phyloP scores from a whole-genome alignment of 2,329 filamentous ascomycete genomes.

The Aureobasidium musti region DNA sequence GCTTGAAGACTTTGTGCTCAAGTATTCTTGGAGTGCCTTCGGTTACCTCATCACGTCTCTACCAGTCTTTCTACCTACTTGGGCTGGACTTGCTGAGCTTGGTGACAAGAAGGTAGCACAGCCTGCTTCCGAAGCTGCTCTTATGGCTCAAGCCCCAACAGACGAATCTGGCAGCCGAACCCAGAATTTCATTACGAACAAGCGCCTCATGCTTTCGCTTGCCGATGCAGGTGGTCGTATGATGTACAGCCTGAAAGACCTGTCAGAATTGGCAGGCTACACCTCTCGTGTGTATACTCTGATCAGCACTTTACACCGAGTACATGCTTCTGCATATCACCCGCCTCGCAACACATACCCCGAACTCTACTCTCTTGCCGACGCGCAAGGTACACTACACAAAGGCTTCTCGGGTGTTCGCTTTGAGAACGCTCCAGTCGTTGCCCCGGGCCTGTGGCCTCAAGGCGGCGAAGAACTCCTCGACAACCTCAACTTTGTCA shows the following conservation, averaged over 20 bases:
- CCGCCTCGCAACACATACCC: constrained; percentile 64
- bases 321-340: constrained; percentile 87
- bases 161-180: constrained; percentile 66
- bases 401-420: constrained; percentile 93
- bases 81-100: constrained; percentile 74
- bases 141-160: constrained; percentile 17
- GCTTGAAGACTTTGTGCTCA: constrained; percentile 95
- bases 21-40: constrained; percentile 98
- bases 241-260: constrained; percentile 99
- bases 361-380: constrained; percentile 84
- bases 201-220: constrained; percentile 94
- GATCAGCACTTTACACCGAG: constrained; percentile 90
- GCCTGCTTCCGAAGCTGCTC: constrained; percentile 27
- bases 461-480: constrained; percentile 89
- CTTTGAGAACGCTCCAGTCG: constrained; percentile 88
- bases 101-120: constrained; percentile 1
- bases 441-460: constrained; percentile 85
- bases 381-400: constrained; percentile 91
- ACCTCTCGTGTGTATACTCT: constrained; percentile 95
- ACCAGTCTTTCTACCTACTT: constrained; percentile 89
- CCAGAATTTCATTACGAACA: constrained; percentile 99
- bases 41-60: constrained; percentile 92
- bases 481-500: constrained; percentile 83
- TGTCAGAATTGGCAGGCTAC: constrained; percentile 92
- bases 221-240: constrained; percentile 95